Evolutionary conservation across 1,284 basidiomycete species (phyloP), one percentile per base, ranked within the genome.

Genomic region (Thelephora terrestris): DNA sequence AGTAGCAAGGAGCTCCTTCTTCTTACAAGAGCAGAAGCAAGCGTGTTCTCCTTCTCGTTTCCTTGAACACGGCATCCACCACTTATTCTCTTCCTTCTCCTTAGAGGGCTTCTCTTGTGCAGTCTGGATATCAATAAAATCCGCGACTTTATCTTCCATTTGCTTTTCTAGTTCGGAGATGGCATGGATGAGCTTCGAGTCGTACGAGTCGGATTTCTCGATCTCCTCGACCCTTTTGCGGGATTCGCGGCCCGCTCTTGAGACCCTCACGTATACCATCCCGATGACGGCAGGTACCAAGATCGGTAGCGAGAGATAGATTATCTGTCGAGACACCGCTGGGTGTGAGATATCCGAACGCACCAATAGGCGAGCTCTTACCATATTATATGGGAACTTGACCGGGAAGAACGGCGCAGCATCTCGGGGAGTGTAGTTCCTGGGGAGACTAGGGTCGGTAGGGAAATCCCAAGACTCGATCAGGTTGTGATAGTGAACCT

Each of bases 381-480:
- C 85, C 34, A 89, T 57, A 60, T 90, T 91, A 53, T 77, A 65
- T 2, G 89, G 89, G 58, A 89, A 90, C 7, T 66, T 62, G 37
- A 74, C 69, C 51, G 81, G 76, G 2, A 89, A 63, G 17, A 42
- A 61, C 36, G 62, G 55, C 17, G 68, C 52, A 9, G 3, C 25
- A 12, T n/a, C 21, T 21, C n/a, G 9, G n/a, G 25, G 21, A 42
- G 39, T 25, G 20, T 21, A 42, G 21, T 21, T 7, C 16, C 21
- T 25, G 7, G 21, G 20, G 12, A 42, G 21, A 42, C 12, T 23
- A 18, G 21, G n/a, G 12, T 42, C 39, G 21, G 17, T 25, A 20
- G 39, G 39, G 2, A 42, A 42, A 21, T 42, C 12, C 21, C 25
- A 42, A 12, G 39, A 42, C n/a, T n/a, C 21, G 10, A 42, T 42